Conservation (phyloP, 495 filamentous ascomycete genomes). For the Penicillium robsamsonii region DNA sequence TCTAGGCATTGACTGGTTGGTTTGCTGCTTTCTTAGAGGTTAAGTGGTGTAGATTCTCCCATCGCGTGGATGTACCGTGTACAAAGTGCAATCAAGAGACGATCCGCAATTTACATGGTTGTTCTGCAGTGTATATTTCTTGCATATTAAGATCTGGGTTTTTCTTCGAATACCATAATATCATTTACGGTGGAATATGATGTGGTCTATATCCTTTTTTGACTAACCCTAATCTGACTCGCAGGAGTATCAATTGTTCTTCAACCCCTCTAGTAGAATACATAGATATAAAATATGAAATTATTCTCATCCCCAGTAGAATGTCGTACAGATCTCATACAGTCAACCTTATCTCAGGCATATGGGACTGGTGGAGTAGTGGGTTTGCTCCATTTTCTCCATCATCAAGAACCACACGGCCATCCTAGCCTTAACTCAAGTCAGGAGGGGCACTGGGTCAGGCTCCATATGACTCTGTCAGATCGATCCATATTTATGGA, state of each 20-base stretch:
- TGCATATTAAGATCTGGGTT: slow-evolving; percentile 1
- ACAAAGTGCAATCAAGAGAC: slow-evolving; percentile 4
- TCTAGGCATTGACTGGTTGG: background rate
- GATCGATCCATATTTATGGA: slow-evolving; percentile 13
- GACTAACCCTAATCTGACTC: background rate
- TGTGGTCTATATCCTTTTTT: background rate
- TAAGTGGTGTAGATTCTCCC: background rate
- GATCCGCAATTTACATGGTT: slow-evolving; percentile 4
- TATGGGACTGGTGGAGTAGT: slow-evolving; percentile 23
- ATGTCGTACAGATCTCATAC: background rate
- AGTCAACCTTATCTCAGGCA: slow-evolving; percentile 8
- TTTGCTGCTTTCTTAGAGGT: background rate
- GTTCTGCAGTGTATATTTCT: background rate
- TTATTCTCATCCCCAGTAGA: background rate
- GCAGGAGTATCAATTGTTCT: background rate
- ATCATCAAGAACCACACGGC: slow-evolving; percentile 19
- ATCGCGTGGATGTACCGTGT: slow-evolving; percentile 5
- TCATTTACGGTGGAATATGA: background rate
- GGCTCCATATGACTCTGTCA: slow-evolving; percentile 5
- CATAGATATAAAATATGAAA: background rate
- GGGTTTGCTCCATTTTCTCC: slow-evolving; percentile 19
- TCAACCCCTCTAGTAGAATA: background rate
- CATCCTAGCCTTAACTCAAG: slow-evolving; percentile 11
- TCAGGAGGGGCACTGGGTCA: slow-evolving; percentile 20
- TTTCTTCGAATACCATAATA: background rate